A percentile compares a stretch with the other conserved stretches of the same genome.
phyloP scores from a whole-genome alignment of 768 basidiomycete genomes.

The Imleria badia region DNA sequence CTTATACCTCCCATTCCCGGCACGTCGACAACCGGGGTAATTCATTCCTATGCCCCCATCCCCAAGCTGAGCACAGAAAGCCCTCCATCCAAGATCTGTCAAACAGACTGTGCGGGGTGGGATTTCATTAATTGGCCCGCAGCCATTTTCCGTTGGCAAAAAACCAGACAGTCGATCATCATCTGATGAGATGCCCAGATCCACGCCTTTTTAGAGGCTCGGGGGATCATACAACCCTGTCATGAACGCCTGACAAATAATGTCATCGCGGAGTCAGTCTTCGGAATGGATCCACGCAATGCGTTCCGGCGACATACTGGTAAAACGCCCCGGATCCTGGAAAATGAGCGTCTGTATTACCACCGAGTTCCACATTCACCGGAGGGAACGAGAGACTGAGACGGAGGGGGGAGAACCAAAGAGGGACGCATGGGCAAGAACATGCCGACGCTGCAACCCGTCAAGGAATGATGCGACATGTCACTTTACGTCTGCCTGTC shows the following conservation, averaged over 20 bases:
- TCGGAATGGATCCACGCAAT: constrained; percentile 2
- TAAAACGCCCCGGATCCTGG: constrained; percentile 6
- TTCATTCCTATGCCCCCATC: not conserved
- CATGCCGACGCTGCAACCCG: constrained; percentile 10
- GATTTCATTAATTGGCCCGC: not conserved
- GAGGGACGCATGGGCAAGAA: constrained; percentile 13
- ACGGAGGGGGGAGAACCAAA: not conserved
- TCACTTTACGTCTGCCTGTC: constrained; percentile 25
- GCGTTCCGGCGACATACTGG: constrained; percentile 13
- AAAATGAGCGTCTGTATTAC: not conserved
- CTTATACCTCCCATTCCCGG: not conserved
- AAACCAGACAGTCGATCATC: not conserved
- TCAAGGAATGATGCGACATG: constrained; percentile 24
- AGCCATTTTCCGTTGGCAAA: too few species aligned
- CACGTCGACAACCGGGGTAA: too few species aligned
- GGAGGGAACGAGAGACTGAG: not conserved
- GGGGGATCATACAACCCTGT: not conserved
- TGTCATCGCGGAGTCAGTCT: not conserved
- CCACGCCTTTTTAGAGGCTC: not conserved
- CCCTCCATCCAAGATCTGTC: constrained; percentile 3
- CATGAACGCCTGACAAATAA: constrained; percentile 1
- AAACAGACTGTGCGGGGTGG: not conserved
- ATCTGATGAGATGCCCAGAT: constrained; percentile 6
- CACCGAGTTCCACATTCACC: not conserved
- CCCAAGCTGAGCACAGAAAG: not conserved